Evolutionary conservation across 192 early-diverging fungal genomes (phyloP).

Genomic region (Entophlyctis helioformis): DNA sequence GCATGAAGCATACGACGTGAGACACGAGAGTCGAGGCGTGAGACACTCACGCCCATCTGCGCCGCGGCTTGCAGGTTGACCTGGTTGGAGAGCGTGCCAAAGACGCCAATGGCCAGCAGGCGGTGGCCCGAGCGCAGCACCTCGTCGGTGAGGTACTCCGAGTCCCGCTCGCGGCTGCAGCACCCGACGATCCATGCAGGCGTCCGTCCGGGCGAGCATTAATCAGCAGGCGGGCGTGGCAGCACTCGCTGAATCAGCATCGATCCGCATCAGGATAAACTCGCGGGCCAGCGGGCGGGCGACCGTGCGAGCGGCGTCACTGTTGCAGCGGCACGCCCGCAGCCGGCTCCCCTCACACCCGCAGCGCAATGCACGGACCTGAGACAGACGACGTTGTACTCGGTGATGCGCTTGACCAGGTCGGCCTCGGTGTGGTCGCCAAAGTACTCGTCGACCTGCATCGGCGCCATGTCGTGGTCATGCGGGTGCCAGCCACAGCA

Average conservation of each 20-base stretch:
- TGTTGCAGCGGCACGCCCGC: too few species aligned
- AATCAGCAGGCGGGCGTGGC: background rate
- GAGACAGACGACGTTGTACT: conserved; percentile 33
- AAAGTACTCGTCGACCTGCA: conserved; percentile 22
- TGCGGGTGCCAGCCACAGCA: too few species aligned
- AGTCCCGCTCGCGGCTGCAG: conserved; percentile 8
- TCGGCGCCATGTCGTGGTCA: background rate
- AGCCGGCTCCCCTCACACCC: background rate
- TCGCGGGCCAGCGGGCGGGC: too few species aligned
- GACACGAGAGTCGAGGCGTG: too few species aligned
- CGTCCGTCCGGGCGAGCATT: too few species aligned
- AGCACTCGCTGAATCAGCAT: background rate
- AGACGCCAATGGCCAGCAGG: conserved; percentile 28
- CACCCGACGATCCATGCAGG: too few species aligned
- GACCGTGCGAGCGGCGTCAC: too few species aligned
- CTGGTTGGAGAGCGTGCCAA: conserved; percentile 17
- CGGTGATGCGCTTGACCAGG: conserved; percentile 22
- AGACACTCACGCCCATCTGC: conserved; percentile 23
- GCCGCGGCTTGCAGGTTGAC: conserved; percentile 25
- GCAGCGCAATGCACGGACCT: conserved; percentile 2
- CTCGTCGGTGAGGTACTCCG: conserved; percentile 25
- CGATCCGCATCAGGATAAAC: too few species aligned
- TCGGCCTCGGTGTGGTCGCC: conserved; percentile 19
- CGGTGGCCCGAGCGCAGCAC: conserved; percentile 25
- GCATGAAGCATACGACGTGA: too few species aligned